Base-by-base conservation (phyloP, 106 monocot species). In the Agapanthus africanus region DNA sequence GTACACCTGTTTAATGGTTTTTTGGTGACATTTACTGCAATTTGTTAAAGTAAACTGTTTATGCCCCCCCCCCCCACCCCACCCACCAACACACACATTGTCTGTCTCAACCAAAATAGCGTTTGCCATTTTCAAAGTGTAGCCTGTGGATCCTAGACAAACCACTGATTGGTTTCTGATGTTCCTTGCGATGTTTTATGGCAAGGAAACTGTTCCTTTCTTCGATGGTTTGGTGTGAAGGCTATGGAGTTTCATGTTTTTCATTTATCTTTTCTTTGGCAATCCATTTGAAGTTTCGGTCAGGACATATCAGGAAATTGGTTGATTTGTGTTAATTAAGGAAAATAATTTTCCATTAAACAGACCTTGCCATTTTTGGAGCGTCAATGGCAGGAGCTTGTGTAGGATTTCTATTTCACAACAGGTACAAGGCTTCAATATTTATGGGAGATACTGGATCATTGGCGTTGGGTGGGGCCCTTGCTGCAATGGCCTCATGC, bases 371-470 rank as follows among this genome's bases (percentile, higher is more conserved):
- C 64, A 70, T 91, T 77, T 95, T 95, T 74, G 95, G 95, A 71
- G 80, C 84, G 51, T 95, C 95, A 70, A 82, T 95, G 85, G 79
- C 91, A 52, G 95, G 95, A 57, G 77, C 85, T 52, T 91, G 91
- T 67, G 59, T 82, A 59, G 95, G 95, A 26, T 95, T 91, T 79
- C 82, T 95, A 47, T 85, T 79, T 28, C 95, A 95, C 46, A 95
- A 95, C 59, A 77, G 86, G 63, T 84, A 80, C 40, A 86, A 79
- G 54, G 83, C 95, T 70, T 88, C 95, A 30, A 65, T 95, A 36
- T 81, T 79, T 67, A 91, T 95, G 91, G 91, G 95, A 36, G 66
- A 82, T 50, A 76, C 71, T 66, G 95, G 95, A 38, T 85, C 85
- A 40, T 74, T 87, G 72, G 94, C 90, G 34, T 72, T 94, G 16